Conservation (phyloP, 345 rosid genomes). For the Capsella bursapastoris region DNA sequence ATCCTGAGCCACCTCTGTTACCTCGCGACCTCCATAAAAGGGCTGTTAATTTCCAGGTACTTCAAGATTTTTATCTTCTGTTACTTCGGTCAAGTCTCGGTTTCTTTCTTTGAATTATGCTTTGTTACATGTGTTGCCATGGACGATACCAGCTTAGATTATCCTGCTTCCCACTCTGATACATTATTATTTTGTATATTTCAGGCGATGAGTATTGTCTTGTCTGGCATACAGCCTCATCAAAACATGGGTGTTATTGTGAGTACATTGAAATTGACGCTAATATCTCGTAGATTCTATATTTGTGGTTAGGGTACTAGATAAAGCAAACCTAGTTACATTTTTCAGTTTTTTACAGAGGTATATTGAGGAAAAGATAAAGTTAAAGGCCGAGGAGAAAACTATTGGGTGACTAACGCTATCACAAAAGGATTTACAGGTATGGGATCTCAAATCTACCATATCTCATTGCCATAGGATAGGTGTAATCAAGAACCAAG, state of each 20-base stretch:
- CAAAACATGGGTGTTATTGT: slow-evolving; percentile 70
- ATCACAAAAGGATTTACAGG: slow-evolving; percentile 79
- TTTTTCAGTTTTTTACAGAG: slow-evolving; percentile 44
- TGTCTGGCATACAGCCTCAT: slow-evolving; percentile 81
- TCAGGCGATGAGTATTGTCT: slow-evolving; percentile 78
- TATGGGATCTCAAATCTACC: slow-evolving; percentile 24
- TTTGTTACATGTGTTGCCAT: background rate
- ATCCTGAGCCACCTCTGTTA: slow-evolving; percentile 70
- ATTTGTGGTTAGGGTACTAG: background rate
- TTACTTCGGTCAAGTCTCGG: background rate
- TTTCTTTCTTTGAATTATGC: background rate
- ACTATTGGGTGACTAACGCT: slow-evolving; percentile 57
- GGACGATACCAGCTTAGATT: background rate
- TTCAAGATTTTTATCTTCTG: background rate
- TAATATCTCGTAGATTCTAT: background rate
- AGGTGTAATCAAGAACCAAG: background rate
- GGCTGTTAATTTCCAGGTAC: slow-evolving; percentile 76
- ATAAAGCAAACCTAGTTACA: slow-evolving; percentile 1
- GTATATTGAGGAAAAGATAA: slow-evolving; percentile 57
- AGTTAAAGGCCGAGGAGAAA: slow-evolving; percentile 50
- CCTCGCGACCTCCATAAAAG: slow-evolving; percentile 64
- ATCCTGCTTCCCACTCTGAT: background rate
- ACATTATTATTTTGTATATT: background rate
- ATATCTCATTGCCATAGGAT: background rate
- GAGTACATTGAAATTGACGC: slow-evolving; percentile 30